Conservation (phyloP, 495 filamentous ascomycete species). For the Chlorociboria aeruginascens region DNA sequence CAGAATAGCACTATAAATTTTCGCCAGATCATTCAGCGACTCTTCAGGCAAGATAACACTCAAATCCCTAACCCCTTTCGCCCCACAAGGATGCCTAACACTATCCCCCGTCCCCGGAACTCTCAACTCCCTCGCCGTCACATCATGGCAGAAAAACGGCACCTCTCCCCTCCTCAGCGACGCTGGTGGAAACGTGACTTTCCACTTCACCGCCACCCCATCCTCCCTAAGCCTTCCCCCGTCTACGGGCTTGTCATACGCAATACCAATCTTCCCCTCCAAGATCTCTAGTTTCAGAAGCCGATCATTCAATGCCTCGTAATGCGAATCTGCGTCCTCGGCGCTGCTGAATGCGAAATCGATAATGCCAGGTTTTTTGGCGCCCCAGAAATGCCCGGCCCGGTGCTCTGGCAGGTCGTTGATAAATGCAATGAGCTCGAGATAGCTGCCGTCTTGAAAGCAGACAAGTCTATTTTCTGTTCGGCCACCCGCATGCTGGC, state of each 20-base stretch:
- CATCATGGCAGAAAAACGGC: slow-evolving; percentile 48
- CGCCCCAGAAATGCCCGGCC: slow-evolving; percentile 39
- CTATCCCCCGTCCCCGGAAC: slow-evolving; percentile 27
- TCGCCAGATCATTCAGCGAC: slow-evolving; percentile 10
- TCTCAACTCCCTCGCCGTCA: slow-evolving; percentile 29
- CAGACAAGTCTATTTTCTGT: slow-evolving; percentile 43
- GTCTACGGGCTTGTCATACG: slow-evolving; percentile 26
- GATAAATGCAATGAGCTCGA: slow-evolving; percentile 50
- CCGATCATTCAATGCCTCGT: not conserved
- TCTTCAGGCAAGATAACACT: slow-evolving; percentile 22
- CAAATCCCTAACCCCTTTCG: slow-evolving; percentile 31
- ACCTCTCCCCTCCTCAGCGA: slow-evolving; percentile 19
- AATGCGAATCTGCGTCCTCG: slow-evolving; percentile 6
- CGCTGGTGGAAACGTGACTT: slow-evolving; percentile 33
- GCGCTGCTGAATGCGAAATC: slow-evolving; percentile 41
- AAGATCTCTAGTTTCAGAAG: slow-evolving; percentile 17
- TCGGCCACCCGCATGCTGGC: slow-evolving; percentile 30
- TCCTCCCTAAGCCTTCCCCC: slow-evolving; percentile 34
- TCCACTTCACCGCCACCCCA: slow-evolving; percentile 36
- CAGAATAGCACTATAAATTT: slow-evolving; percentile 21
- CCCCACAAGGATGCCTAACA: slow-evolving; percentile 32
- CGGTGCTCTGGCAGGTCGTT: slow-evolving; percentile 28
- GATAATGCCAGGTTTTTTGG: slow-evolving; percentile 31
- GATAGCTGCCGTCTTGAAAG: slow-evolving; percentile 43
- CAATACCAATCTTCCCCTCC: not conserved